Percentiles rank a stretch among this genome's conserved stretches.
Conservation (phyloP, 176 grass and related monocot species). For the Eremochloa ophiuroides region DNA sequence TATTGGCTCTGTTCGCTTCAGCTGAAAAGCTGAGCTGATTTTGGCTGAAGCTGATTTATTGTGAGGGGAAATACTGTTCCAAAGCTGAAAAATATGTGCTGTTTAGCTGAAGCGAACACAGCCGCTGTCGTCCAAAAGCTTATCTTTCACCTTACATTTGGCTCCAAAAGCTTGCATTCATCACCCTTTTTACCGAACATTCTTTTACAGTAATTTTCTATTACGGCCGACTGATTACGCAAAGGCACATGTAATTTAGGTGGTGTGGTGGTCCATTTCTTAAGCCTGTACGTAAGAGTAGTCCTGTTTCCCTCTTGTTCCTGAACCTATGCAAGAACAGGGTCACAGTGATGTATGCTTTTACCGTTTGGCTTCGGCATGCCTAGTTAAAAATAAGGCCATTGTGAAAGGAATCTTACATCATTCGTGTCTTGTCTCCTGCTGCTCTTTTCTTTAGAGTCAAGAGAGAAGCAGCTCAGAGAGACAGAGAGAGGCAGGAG, state of each 20-base stretch:
- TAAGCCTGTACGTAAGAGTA: neutral
- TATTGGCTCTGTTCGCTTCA: too few relatives aligned
- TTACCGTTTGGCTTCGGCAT: constrained; percentile 42
- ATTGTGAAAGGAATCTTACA: constrained; percentile 60
- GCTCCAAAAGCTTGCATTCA: constrained; percentile 27
- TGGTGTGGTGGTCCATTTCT: constrained; percentile 37
- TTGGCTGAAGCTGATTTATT: too few relatives aligned
- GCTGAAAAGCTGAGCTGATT: too few relatives aligned
- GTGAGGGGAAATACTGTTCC: too few relatives aligned
- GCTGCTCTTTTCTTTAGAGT: constrained; percentile 11
- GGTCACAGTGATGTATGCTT: neutral
- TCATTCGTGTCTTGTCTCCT: constrained; percentile 42
- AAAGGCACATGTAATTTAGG: constrained; percentile 13
- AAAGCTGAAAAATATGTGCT: too few relatives aligned
- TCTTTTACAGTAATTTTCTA: constrained; percentile 26
- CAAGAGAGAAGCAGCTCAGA: neutral
- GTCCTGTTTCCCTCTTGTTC: constrained; percentile 15
- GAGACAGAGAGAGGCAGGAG: neutral
- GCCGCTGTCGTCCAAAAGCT: constrained; percentile 48
- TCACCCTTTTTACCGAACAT: constrained; percentile 9
- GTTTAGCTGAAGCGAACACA: too few relatives aligned
- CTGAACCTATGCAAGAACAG: constrained; percentile 36
- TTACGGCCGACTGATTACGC: constrained; percentile 13
- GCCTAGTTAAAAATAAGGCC: constrained; percentile 39
- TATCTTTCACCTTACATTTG: constrained; percentile 12